phyloP scores from a whole-genome alignment of 176 grass and related monocot species.

The Oryza glumipatula region DNA sequence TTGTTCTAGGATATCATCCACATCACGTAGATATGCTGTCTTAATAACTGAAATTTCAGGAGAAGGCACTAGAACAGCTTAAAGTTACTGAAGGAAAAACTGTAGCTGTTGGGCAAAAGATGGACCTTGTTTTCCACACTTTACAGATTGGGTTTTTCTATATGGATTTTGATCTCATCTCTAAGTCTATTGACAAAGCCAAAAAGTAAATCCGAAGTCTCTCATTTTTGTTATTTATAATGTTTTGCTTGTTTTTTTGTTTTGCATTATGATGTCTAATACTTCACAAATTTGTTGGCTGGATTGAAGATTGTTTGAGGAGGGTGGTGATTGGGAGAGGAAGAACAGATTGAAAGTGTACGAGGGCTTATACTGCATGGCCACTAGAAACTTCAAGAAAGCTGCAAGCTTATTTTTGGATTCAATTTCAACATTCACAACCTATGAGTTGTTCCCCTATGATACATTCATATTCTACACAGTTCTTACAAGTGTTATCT shows the following conservation, averaged over 20 bases:
- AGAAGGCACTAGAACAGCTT: slow-evolving; percentile 91
- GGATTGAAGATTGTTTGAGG: slow-evolving; percentile 86
- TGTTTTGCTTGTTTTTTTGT: slow-evolving; percentile 29
- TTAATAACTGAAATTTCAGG: slow-evolving; percentile 55
- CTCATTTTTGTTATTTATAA: not conserved
- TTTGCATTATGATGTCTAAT: slow-evolving; percentile 23
- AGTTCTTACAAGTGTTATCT: slow-evolving; percentile 86
- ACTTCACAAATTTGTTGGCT: slow-evolving; percentile 14
- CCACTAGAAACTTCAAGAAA: slow-evolving; percentile 93
- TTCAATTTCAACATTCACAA: slow-evolving; percentile 97
- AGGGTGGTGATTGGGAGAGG: slow-evolving; percentile 98
- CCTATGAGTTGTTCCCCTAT: slow-evolving; percentile 91
- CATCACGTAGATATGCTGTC: slow-evolving; percentile 22
- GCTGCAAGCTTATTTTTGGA: slow-evolving; percentile 94
- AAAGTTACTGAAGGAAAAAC: slow-evolving; percentile 98
- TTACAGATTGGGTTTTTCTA: slow-evolving; percentile 90
- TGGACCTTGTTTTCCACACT: slow-evolving; percentile 97
- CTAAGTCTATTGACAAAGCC: slow-evolving; percentile 94
- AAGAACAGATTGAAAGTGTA: slow-evolving; percentile 99
- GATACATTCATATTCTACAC: slow-evolving; percentile 98
- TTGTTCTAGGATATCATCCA: not conserved
- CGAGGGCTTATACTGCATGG: slow-evolving; percentile 94
- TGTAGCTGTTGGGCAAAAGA: slow-evolving; percentile 95
- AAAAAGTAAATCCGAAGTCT: slow-evolving; percentile 66
- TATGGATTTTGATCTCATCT: slow-evolving; percentile 98